phyloP scores from a whole-genome alignment of 148 eudicot genomes.

The Rhododendron molle region DNA sequence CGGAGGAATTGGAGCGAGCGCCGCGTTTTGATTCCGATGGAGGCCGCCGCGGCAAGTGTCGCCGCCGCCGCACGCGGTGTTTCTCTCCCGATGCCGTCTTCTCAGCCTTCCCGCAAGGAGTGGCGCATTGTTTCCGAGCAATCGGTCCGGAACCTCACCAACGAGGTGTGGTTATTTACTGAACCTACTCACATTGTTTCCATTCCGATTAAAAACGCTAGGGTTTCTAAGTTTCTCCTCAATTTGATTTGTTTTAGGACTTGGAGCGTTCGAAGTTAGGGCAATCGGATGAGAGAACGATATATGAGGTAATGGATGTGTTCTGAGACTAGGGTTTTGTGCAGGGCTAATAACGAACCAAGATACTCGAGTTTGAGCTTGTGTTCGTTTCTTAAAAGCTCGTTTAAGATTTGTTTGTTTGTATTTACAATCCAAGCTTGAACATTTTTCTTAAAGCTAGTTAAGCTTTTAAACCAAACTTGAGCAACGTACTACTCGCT shows the following conservation, averaged over 20 bases:
- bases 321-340: slow-evolving; percentile 10
- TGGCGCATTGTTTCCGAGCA: slow-evolving; percentile 79
- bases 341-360: neutral
- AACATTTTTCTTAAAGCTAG: no score
- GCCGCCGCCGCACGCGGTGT: slow-evolving; percentile 48
- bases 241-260: slow-evolving; percentile 36
- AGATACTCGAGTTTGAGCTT: neutral
- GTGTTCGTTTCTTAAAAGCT: neutral
- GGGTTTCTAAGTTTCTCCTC: slow-evolving; percentile 23
- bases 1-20: slow-evolving; percentile 8
- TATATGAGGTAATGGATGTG: slow-evolving; percentile 64
- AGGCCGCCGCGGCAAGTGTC: slow-evolving; percentile 55
- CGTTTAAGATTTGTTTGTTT: neutral
- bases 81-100: slow-evolving; percentile 33
- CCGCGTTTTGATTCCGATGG: slow-evolving; percentile 34
- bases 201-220: slow-evolving; percentile 7
- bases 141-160: slow-evolving; percentile 41
- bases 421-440: neutral
- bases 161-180: slow-evolving; percentile 35
- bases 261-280: slow-evolving; percentile 63
- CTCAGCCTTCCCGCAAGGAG: slow-evolving; percentile 65
- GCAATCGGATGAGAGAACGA: slow-evolving; percentile 73
- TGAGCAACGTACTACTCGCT: neutral
- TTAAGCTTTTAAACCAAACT: neutral
- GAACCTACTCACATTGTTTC: slow-evolving; percentile 8